Conservation (phyloP, 306 rosid species). For the Cicer arietinum region DNA sequence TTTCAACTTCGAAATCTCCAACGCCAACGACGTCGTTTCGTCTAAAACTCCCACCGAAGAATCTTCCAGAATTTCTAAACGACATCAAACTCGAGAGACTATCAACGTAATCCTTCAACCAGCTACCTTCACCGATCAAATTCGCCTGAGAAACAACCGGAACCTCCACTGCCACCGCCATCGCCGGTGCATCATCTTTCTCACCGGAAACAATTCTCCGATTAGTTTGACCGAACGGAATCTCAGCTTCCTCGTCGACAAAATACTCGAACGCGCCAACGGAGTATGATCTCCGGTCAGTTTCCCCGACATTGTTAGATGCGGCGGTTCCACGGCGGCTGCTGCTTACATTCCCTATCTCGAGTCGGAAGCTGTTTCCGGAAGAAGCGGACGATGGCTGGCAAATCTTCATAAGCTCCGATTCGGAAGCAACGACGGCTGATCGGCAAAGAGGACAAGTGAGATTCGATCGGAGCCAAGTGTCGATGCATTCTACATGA, state of each 20-base stretch:
- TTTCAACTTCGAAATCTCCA: conserved; percentile 65
- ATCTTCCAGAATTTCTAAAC: conserved; percentile 78
- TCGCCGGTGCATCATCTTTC: conserved; percentile 51
- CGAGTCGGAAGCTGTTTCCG: conserved; percentile 61
- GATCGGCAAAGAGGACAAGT: conserved; percentile 87
- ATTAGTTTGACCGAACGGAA: conserved; percentile 46
- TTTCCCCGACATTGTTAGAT: conserved; percentile 29
- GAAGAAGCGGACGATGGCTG: background rate
- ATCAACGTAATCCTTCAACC: conserved; percentile 83
- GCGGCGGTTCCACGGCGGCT: conserved; percentile 33
- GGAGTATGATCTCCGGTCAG: conserved; percentile 62
- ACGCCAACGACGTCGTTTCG: conserved; percentile 55
- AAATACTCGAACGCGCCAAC: conserved; percentile 80
- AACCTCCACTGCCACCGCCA: background rate
- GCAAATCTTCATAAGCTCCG: conserved; percentile 56
- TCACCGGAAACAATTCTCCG: conserved; percentile 52
- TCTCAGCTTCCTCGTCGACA: conserved; percentile 71
- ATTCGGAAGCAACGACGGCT: conserved; percentile 54
- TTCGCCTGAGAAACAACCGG: conserved; percentile 39
- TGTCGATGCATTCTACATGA: conserved; percentile 68
- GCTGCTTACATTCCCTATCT: conserved; percentile 66
- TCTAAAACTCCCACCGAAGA: conserved; percentile 74
- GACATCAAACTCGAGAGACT: conserved; percentile 62
- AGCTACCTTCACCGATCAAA: conserved; percentile 62
- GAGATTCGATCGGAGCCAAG: conserved; percentile 70